These are phyloP conservation scores for Flaveria brownii DNA, from an alignment of 129 eudicot genomes.

Conservation along the genomic window DNA sequence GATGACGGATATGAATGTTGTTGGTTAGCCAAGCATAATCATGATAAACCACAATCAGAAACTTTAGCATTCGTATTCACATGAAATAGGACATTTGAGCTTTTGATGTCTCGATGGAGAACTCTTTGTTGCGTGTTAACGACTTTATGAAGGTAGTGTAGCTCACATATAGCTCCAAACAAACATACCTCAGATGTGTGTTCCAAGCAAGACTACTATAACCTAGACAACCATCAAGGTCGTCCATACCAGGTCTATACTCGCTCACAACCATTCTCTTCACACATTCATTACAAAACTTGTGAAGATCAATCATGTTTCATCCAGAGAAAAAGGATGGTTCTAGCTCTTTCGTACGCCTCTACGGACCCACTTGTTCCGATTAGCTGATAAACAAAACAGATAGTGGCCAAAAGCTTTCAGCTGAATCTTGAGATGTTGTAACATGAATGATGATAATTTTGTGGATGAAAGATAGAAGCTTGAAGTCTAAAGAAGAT, in stretches of 20 bases:
- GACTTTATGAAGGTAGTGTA: conserved; percentile 2
- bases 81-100: neutral
- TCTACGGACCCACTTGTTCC: neutral
- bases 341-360: neutral
- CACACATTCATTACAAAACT: neutral
- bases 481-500: neutral
- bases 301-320: neutral
- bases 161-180: neutral
- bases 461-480: neutral
- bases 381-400: neutral
- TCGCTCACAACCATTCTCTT: neutral
- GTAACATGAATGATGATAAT: neutral
- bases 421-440: neutral
- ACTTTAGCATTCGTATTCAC: neutral
- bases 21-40: neutral
- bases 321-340: neutral
- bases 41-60: neutral
- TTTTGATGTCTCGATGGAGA: conserved; percentile 13
- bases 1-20: neutral
- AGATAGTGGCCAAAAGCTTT: neutral
- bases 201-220: neutral
- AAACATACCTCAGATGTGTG: neutral
- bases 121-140: neutral
- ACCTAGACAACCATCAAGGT: neutral
- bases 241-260: neutral